Conservation (phyloP, 805 yeast genomes). For the Candida jianshihensis region DNA sequence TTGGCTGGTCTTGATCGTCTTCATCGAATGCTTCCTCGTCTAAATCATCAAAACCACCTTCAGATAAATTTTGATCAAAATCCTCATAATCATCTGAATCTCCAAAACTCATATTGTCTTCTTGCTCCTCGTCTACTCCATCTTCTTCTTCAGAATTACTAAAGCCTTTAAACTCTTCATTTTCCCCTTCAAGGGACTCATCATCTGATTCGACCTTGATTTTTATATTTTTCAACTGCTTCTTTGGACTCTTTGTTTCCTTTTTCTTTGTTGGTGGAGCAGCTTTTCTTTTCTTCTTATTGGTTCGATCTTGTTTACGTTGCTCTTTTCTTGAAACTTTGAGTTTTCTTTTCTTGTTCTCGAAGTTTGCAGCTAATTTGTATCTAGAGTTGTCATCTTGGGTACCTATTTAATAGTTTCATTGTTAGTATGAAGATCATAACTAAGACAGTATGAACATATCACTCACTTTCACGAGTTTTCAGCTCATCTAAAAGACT, state of each 20-base stretch:
- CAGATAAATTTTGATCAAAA: slow-evolving; percentile 15
- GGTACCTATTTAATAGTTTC: neutral
- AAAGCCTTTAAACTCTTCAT: slow-evolving; percentile 20
- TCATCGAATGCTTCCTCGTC: slow-evolving; percentile 23
- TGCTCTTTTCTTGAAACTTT: slow-evolving; percentile 33
- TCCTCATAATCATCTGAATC: slow-evolving; percentile 24
- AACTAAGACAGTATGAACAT: neutral
- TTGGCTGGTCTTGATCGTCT: slow-evolving; percentile 23
- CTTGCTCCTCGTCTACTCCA: too few relatives aligned
- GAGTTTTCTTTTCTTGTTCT: slow-evolving; percentile 29
- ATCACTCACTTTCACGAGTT: slow-evolving; percentile 8
- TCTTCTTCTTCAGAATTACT: slow-evolving; percentile 14
- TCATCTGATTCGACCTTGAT: slow-evolving; percentile 3
- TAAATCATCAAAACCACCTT: slow-evolving; percentile 2
- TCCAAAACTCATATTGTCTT: too few relatives aligned
- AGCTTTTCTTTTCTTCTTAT: slow-evolving; percentile 25
- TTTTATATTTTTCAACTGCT: slow-evolving; percentile 2
- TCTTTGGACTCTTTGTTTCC: slow-evolving; percentile 24
- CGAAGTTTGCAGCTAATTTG: slow-evolving; percentile 15
- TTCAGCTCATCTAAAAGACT: slow-evolving; percentile 45
- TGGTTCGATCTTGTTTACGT: slow-evolving; percentile 33
- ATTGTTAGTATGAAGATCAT: slow-evolving; percentile 2
- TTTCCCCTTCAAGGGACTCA: slow-evolving; percentile 10
- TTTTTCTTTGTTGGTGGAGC: slow-evolving; percentile 5
- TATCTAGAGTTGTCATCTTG: slow-evolving; percentile 36